A percentile compares a stretch with the other conserved stretches of the same genome.
Evolutionary conservation across 1,139 yeast species (phyloP).

Genomic region (Yamadazyma dushanensis): DNA sequence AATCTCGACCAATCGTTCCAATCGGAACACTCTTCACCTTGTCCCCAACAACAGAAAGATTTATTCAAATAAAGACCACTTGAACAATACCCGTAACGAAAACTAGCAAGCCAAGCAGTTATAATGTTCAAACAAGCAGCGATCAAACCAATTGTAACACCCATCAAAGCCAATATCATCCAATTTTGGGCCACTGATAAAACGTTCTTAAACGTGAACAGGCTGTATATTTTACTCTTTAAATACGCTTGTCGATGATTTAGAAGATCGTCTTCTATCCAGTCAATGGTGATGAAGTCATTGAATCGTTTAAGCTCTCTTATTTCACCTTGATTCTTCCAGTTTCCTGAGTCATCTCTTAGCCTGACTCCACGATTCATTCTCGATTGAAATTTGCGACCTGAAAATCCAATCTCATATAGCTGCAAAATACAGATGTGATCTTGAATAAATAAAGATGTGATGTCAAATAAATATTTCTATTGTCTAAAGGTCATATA

Average conservation of each 20-base stretch:
- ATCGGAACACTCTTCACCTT: slow-evolving; percentile 46
- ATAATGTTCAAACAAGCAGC: slow-evolving; percentile 81
- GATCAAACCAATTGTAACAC: slow-evolving; percentile 71
- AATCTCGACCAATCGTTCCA: slow-evolving; percentile 60
- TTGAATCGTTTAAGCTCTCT: slow-evolving; percentile 48
- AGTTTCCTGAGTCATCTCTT: slow-evolving; percentile 33
- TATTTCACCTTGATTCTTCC: slow-evolving; percentile 39
- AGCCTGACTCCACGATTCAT: slow-evolving; percentile 2
- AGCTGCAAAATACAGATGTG: no score
- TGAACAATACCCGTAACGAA: slow-evolving; percentile 76
- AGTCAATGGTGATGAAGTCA: slow-evolving; percentile 72
- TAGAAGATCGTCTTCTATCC: slow-evolving; percentile 74
- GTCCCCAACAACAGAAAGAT: slow-evolving; percentile 82
- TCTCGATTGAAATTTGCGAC: neutral
- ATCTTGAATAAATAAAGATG: no score
- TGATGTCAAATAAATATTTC: no score
- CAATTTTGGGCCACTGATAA: slow-evolving; percentile 64
- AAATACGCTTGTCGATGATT: slow-evolving; percentile 39
- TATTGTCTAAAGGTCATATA: no score
- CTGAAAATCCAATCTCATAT: neutral
- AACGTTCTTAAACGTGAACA: slow-evolving; percentile 27
- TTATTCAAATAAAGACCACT: slow-evolving; percentile 68
- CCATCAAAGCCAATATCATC: slow-evolving; percentile 74
- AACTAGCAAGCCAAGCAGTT: slow-evolving; percentile 82
- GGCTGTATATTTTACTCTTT: slow-evolving; percentile 14